Base-by-base conservation (phyloP, 345 rosid species). In the Moringa oleifera region DNA sequence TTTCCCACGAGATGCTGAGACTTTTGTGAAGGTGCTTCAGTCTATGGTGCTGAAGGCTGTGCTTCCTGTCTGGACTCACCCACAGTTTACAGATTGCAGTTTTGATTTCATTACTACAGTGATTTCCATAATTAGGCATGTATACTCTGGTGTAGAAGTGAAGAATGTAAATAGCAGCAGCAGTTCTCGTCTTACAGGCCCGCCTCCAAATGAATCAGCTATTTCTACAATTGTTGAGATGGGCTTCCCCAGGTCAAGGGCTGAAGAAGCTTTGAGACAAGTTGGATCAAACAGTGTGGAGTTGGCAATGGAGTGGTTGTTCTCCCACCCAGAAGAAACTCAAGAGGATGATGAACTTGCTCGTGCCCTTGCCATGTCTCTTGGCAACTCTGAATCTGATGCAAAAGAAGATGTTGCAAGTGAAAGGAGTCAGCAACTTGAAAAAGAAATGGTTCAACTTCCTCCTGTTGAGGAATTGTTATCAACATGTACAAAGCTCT, bases 341-440 rank as follows among this genome's bases (percentile, higher is more conserved):
- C 92, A 68, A 72, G 98, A 93, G 76, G 98, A 93, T 65, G 98
- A 93, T 82, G 97, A 93, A 70, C 94, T 93, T 80, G 91, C 97
- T 51, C 97, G 96, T 37, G 98, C 98, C 57, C 94, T 93, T 77
- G 97, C 98, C 49, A 88, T 93, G 84, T 93, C 98, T 20, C 73
- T 90, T 65, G 97, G 98, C 36, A 93, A 81, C 65, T 80, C 98
- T 68, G 98, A 93, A 73, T 69, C 89, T 57, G 91, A 88, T 53
- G 45, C 77, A n/a, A 90, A 86, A 73, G 87, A 81, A 65, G 85
- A 86, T 79, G 77, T 63, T 73, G 62, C 62, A 20, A 80, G 71
- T 78, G 84, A 70, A 52, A 71, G 46, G 65, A 63, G 57, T 60
- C 82, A 77, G 64, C 78, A 63, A 54, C 65, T 86, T 73, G 96